Base-by-base conservation (phyloP, 1,284 basidiomycete genomes). In the Papiliotrema fonsecae region DNA sequence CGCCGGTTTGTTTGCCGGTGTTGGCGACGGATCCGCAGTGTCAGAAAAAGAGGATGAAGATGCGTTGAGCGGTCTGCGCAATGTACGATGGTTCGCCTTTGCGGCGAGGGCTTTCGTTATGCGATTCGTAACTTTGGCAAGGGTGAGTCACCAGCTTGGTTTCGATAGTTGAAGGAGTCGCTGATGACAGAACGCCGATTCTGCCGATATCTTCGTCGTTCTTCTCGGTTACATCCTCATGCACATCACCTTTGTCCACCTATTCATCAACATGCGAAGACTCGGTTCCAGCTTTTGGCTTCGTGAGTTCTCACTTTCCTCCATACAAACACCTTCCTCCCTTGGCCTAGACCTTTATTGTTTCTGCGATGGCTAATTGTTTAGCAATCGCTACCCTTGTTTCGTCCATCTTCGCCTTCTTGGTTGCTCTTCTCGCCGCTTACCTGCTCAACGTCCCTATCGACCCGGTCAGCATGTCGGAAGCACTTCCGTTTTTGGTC, bases 401-500 rank as follows among this genome's bases (percentile, higher is more conserved):
- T 24, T 90, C 87, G 4, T 84, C 85, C n/a, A 80, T 84, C 54
- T 87, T 96, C 58, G 87, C 88, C 0, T 87, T 97, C 73, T 81
- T 98, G 46, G 78, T 93, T 49, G 82, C 91, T 16, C 81, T 97
- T 3, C 85, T 93, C 16, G 77, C 89, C 27, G 90, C 92, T 2
- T 84, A 88, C 70, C 79, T 85, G 40, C 78, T 96, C 52, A 79
- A 81, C 56, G 89, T 98, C 48, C 86, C 85, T 6, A 85, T 98
- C 60, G 92, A 98, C 72, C 90, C 90, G 2, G 86, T 98, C 50
- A 84, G 86, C 16, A 79, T 98, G 28, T 92, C 89, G 14, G 96
- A 98, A 72, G 93, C 94, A 0, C 79, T 98, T 2, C 94, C 94
- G 0, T 98, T 98, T 83, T 79, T 98, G 32, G 93, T 98, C 37